A percentile compares a stretch with the other conserved stretches of the same genome.
phyloP scores from a whole-genome alignment of 768 basidiomycete species.

The Leccinum uliginosum region DNA sequence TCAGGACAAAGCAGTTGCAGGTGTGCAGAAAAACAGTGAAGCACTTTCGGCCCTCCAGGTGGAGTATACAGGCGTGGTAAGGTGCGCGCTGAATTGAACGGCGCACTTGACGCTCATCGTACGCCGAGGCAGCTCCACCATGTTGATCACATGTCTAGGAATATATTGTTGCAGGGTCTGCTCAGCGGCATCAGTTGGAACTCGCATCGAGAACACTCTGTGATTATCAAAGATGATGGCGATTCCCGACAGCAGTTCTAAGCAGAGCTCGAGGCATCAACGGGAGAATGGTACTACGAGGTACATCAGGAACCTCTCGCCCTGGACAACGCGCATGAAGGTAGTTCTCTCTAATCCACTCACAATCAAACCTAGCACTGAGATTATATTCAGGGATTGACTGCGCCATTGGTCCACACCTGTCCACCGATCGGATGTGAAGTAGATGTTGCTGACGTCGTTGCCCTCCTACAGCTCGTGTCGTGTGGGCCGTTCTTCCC shows the following conservation, averaged over 20 bases:
- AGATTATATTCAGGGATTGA: conserved; percentile 22
- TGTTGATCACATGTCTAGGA: conserved; percentile 47
- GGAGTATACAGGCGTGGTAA: conserved; percentile 40
- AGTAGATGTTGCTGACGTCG: conserved; percentile 51
- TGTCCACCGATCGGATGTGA: conserved; percentile 29
- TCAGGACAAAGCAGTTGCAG: conserved; percentile 30
- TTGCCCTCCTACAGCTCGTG: conserved; percentile 55
- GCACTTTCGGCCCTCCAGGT: conserved; percentile 35
- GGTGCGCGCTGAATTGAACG: conserved; percentile 47
- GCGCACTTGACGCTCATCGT: conserved; percentile 44
- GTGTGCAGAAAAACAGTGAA: conserved; percentile 41
- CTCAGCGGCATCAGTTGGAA: conserved; percentile 39
- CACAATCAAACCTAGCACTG: neutral
- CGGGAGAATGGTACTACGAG: conserved; percentile 53
- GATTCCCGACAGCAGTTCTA: conserved; percentile 46
- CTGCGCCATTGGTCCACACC: conserved; percentile 17
- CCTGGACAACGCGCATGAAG: conserved; percentile 38
- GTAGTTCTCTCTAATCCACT: conserved; percentile 18
- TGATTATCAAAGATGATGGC: conserved; percentile 39
- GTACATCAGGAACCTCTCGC: conserved; percentile 38
- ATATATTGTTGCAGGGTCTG: conserved; percentile 46
- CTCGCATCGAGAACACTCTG: conserved; percentile 46
- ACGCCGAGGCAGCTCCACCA: conserved; percentile 52
- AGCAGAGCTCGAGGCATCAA: conserved; percentile 50
- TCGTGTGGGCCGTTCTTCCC: conserved; percentile 75